Percentiles rank a stretch among this genome's conserved stretches.
Conservation (phyloP, 1,139 yeast species). For the Saccharomyces hybrid region DNA sequence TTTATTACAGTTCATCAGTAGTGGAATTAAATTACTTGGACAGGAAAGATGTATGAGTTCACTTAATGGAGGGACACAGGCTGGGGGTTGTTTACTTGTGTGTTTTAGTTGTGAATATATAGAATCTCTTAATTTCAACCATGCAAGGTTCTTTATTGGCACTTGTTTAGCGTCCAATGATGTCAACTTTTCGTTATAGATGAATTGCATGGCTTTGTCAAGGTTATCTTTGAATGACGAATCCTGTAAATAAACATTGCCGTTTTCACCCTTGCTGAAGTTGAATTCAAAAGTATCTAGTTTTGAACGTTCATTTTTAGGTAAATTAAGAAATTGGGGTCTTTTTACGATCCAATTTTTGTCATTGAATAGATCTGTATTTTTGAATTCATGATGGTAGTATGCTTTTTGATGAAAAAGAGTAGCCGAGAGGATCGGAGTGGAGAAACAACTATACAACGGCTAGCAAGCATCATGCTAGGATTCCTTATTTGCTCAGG, state of each 20-base stretch:
- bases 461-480: background rate
- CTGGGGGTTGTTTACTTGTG: conserved; percentile 1
- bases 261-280: conserved; percentile 4
- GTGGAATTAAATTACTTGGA: conserved; percentile 14
- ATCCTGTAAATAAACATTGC: conserved; percentile 12
- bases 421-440: background rate
- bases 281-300: conserved; percentile 6
- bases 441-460: background rate
- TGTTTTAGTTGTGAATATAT: conserved; percentile 17
- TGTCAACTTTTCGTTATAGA: conserved; percentile 17
- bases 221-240: conserved; percentile 11
- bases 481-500: background rate
- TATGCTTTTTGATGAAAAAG: background rate
- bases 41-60: conserved; percentile 15
- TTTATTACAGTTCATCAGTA: conserved; percentile 12
- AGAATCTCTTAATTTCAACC: conserved; percentile 22
- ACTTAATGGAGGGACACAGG: conserved; percentile 9
- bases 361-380: conserved; percentile 4
- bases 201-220: conserved; percentile 13
- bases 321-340: conserved; percentile 15
- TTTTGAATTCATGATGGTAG: background rate
- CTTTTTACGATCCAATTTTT: conserved; percentile 15
- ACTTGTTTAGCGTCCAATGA: conserved; percentile 8
- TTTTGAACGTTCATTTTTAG: conserved; percentile 12
- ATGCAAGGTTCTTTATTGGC: conserved; percentile 13